Conservation (phyloP, 495 filamentous ascomycete species). For the Parathielavia appendiculata region DNA sequence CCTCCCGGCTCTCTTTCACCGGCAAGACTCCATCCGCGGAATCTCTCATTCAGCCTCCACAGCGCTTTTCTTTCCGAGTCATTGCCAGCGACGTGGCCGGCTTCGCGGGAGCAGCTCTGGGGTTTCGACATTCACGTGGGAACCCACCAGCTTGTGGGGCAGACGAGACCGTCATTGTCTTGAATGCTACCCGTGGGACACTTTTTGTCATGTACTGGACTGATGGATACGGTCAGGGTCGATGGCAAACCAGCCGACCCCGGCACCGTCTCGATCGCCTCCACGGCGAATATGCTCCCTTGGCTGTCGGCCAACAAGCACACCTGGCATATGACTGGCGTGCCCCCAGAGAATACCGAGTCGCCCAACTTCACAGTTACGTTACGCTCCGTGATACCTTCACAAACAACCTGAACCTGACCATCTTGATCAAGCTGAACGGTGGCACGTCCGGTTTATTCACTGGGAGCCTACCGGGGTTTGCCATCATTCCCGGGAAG, state of each 20-base stretch:
- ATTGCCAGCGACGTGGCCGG: slow-evolving; percentile 77
- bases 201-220: slow-evolving; percentile 50
- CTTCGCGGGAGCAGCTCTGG: slow-evolving; percentile 60
- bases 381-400: slow-evolving; percentile 61
- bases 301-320: slow-evolving; percentile 67
- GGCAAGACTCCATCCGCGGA: slow-evolving; percentile 63
- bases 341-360: slow-evolving; percentile 48
- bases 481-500: slow-evolving; percentile 57
- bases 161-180: slow-evolving; percentile 48
- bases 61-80: slow-evolving; percentile 66
- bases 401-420: slow-evolving; percentile 57
- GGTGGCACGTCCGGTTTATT: slow-evolving; percentile 31
- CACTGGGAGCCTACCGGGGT: slow-evolving; percentile 33
- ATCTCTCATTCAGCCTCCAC: slow-evolving; percentile 60
- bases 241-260: slow-evolving; percentile 51
- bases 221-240: slow-evolving; percentile 53
- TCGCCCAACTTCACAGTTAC: slow-evolving; percentile 61
- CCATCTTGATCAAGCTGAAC: slow-evolving; percentile 54
- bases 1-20: slow-evolving; percentile 58
- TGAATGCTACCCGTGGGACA: slow-evolving; percentile 56
- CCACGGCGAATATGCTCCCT: slow-evolving; percentile 49
- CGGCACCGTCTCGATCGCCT: slow-evolving; percentile 45
- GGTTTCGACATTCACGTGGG: slow-evolving; percentile 68
- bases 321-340: slow-evolving; percentile 61
- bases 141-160: slow-evolving; percentile 61